Percentiles rank a stretch among this genome's conserved stretches.
Conservation (phyloP, 257 asterid species). For the Mitragyna speciosa region DNA sequence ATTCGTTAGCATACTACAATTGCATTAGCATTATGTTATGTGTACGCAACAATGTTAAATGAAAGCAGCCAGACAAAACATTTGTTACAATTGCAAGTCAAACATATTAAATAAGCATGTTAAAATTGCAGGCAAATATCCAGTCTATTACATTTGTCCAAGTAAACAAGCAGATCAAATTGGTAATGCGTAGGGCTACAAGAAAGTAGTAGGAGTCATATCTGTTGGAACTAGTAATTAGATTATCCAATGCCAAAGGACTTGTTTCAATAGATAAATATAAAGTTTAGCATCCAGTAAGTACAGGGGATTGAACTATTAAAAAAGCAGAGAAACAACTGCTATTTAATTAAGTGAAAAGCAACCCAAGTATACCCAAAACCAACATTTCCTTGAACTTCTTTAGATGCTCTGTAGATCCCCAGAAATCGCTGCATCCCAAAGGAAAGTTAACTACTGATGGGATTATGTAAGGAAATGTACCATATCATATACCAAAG, state of each 20-base stretch:
- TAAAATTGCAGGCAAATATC: not conserved
- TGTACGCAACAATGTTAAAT: too few relatives aligned
- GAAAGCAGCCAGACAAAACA: conserved; percentile 6
- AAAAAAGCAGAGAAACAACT: not conserved
- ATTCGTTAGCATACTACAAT: not conserved
- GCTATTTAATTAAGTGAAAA: not conserved
- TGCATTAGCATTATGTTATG: not conserved
- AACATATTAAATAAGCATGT: too few relatives aligned
- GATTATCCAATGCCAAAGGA: not conserved
- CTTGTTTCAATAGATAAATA: not conserved
- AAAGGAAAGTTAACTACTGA: too few relatives aligned
- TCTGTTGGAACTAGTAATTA: not conserved
- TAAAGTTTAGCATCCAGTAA: not conserved
- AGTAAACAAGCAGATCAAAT: not conserved
- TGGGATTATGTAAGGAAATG: too few relatives aligned
- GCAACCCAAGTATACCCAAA: not conserved
- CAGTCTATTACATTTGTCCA: not conserved
- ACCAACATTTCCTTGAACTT: not conserved
- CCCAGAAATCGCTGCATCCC: not conserved
- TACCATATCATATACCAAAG: not conserved
- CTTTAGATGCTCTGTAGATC: not conserved
- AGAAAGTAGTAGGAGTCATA: too few relatives aligned
- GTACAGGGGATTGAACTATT: not conserved
- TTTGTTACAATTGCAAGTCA: too few relatives aligned
- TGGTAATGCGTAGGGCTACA: not conserved